Evolutionary conservation across 495 filamentous ascomycete genomes (phyloP), one percentile per base, ranked within the genome.

Genomic region (Bryoglossum gracile): DNA sequence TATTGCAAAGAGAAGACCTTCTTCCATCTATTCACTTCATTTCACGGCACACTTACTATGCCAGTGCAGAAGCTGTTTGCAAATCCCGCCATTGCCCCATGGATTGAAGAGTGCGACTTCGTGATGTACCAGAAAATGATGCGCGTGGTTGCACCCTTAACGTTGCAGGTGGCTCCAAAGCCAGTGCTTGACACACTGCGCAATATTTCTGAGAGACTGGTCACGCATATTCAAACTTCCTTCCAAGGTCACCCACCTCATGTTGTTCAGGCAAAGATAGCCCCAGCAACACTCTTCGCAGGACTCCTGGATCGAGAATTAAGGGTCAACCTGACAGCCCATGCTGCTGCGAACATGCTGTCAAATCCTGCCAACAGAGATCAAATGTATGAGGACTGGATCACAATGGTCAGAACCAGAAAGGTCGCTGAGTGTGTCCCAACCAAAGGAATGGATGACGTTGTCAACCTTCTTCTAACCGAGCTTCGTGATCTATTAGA

Each of bases 91-190:
- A 71, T 98, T 40, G 86, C 89, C 11, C 78, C 84, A 2, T 98
- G 92, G 92, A 94, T 98, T 53, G 84, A 87, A 57, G 84, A 94
- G 61, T 95, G 88, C 57, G 92, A 98, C 56, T 91, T 89, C 70
- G 70, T 89, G 30, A 88, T 96, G 73, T 98, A 98, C 61, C 88
- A 82, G 55, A 89, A 89, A 55, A 95, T 97, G 89, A 87, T 94
- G 65, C 81, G 84, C 21, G 87, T 95, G 44, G 76, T 97, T 22
- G 82, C 87, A 4, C 80, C 81, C 4, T 71, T 98, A 25, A 88
- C 88, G 0, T 75, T 95, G 8, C 89, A 96, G 63, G 89, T 94
- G 10, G 82, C 92, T 2, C 94, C 92, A 2, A 80, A 87, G 37
- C 69, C 80, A 9, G 89, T 96, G 13, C 69, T 95, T 22, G 82